Base-by-base conservation (phyloP, 1,139 yeast species). In the Yamadazyma sp. region DNA sequence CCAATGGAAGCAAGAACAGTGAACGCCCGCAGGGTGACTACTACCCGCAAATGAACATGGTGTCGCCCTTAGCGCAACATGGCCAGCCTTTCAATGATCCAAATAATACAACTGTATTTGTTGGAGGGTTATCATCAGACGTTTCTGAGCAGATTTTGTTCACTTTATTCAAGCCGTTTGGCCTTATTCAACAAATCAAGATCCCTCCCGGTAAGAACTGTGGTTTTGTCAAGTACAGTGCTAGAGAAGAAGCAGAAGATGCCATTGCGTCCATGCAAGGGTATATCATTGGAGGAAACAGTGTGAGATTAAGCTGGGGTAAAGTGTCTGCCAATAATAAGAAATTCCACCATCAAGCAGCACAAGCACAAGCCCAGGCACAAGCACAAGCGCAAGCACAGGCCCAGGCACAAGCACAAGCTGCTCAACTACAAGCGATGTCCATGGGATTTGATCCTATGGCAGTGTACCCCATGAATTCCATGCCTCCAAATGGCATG, bases 231-330 rank as follows among this genome's bases (percentile, higher is more conserved):
- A 94, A 86, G 59, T 89, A 82, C 57, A 75, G 81, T 21, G 76
- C 80, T 29, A 73, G 95, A 42, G 83, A 81, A 46, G 86, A 88
- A 47, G 97, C 97, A 0, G 96, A 89, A 59, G 81, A 82, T 35
- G 96, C 97, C 11, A 88, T 89, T 48, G 78, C 84, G 31, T 86
- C 86, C 38, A 85, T 90, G 95, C 96, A 89, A 64, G 97, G 97
- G 3, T 89, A 82, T 55, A 82, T 89, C 26, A 83, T 90, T 53
- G 94, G 89, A 10, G 94, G 90, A 37, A 82, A 86, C 37, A 74
- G 96, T 38, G 85, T 89, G 21, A 70, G 97, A 48, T 69, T 89
- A 44, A 82, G 95, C 38, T 89, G 97, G 97, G 97, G 97, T 34
- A 75, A 95, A 52, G 67, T 67, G 6, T 64, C 68, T 29, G 42